These are phyloP conservation scores for Clarireedia monteithiana DNA, from an alignment of 2,329 filamentous ascomycete genomes.

Conservation along the genomic window DNA sequence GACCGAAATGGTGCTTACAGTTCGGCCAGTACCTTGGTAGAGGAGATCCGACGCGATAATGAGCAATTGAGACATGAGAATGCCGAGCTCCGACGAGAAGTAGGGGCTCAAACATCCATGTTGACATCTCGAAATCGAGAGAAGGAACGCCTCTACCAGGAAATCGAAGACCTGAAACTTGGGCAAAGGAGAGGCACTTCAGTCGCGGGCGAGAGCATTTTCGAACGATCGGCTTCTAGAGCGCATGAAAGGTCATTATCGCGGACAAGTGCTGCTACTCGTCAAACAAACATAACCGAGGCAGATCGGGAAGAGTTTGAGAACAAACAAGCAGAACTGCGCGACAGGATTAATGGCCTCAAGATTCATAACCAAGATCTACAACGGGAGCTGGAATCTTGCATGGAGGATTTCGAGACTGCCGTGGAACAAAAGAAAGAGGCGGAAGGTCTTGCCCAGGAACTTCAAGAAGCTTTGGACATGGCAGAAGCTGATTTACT, in stretches of 20 bases:
- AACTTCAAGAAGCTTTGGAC: conserved; percentile 75
- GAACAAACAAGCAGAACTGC: conserved; percentile 70
- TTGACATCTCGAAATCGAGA: conserved; percentile 92
- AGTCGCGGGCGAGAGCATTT: conserved; percentile 76
- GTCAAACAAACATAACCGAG: conserved; percentile 49
- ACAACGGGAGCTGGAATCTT: conserved; percentile 72
- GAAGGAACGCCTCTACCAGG: conserved; percentile 88
- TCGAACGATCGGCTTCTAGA: conserved; percentile 89
- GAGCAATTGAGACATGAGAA: conserved; percentile 86
- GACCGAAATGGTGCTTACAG: conserved; percentile 46
- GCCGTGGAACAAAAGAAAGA: conserved; percentile 57
- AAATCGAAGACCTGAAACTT: conserved; percentile 95
- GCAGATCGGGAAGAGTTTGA: conserved; percentile 81
- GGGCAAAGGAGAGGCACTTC: conserved; percentile 64
- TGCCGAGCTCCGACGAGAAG: conserved; percentile 81
- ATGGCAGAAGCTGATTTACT: conserved; percentile 73
- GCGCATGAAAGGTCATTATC: conserved; percentile 68
- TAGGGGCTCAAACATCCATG: conserved; percentile 95
- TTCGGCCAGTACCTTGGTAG: conserved; percentile 58
- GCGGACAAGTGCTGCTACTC: conserved; percentile 44
- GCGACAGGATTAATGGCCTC: conserved; percentile 78
- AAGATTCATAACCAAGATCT: conserved; percentile 88
- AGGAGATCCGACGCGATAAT: conserved; percentile 62
- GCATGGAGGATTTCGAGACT: conserved; percentile 70
- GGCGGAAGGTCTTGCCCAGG: conserved; percentile 48